Evolutionary conservation across 1,284 basidiomycete genomes (phyloP).

Genomic region (Vanrija sp.): DNA sequence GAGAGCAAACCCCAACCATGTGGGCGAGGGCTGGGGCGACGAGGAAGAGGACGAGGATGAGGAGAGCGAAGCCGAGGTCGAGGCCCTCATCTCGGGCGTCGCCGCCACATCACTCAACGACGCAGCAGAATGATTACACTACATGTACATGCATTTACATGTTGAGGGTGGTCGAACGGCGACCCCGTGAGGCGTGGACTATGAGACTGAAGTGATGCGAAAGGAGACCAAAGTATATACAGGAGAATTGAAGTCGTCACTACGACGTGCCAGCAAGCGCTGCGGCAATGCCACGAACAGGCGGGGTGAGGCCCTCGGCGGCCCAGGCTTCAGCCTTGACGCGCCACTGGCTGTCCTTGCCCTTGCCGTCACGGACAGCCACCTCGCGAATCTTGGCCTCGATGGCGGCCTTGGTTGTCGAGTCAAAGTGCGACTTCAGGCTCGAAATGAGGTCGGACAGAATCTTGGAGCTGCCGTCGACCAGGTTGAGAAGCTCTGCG

Average conservation of each 20-base stretch:
- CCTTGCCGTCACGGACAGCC: slow-evolving; percentile 37
- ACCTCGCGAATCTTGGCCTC: slow-evolving; percentile 45
- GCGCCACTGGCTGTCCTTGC: slow-evolving; percentile 37
- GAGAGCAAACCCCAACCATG: slow-evolving; percentile 59
- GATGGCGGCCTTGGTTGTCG: slow-evolving; percentile 45
- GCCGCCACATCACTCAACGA: slow-evolving; percentile 13
- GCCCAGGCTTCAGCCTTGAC: slow-evolving; percentile 33
- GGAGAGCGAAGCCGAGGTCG: slow-evolving; percentile 34
- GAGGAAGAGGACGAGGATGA: slow-evolving; percentile 21
- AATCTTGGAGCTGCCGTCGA: slow-evolving; percentile 40
- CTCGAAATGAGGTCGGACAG: slow-evolving; percentile 34
- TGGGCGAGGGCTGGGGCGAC: slow-evolving; percentile 32
- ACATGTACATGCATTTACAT: neutral
- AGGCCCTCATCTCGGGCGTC: slow-evolving; percentile 29
- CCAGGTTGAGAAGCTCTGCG: slow-evolving; percentile 30
- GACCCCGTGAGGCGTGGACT: neutral
- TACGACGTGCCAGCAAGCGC: neutral
- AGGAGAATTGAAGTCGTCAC: neutral
- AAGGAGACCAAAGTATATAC: neutral
- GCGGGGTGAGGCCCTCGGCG: slow-evolving; percentile 2
- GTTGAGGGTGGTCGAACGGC: neutral
- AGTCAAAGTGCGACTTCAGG: slow-evolving; percentile 35
- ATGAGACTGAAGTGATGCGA: too few relatives aligned
- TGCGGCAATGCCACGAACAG: neutral
- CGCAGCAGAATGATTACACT: slow-evolving; percentile 1